Evolutionary conservation across 164 flowering plant species (phyloP).

Genomic region (Aristolochia fimbriata): DNA sequence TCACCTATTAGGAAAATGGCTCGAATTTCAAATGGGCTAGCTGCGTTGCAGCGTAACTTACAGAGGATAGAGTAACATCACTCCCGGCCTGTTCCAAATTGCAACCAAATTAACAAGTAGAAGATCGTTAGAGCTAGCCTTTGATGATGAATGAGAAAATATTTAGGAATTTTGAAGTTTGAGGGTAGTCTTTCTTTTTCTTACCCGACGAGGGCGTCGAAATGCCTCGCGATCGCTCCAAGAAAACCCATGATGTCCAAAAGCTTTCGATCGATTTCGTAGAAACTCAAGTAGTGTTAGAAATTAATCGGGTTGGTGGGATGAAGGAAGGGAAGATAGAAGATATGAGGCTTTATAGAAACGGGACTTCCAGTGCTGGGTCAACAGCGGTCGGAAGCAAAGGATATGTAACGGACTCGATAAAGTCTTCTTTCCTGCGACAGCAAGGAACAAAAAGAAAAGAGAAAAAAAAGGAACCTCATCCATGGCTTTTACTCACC

Average conservation of each 20-base stretch:
- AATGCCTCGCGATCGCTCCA: constrained; percentile 40
- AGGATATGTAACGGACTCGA: constrained; percentile 14
- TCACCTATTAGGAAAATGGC: too few species aligned
- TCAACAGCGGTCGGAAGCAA: constrained; percentile 8
- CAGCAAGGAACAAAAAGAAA: constrained; percentile 9
- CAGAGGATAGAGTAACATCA: constrained; percentile 84
- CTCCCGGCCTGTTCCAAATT: constrained; percentile 52
- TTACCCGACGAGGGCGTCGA: constrained; percentile 67
- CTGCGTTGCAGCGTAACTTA: constrained; percentile 32
- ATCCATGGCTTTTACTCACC: too few species aligned
- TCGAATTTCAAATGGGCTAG: too few species aligned
- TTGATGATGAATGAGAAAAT: too few species aligned
- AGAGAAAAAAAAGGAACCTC: background rate
- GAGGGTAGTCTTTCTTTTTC: background rate
- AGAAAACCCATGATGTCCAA: constrained; percentile 53
- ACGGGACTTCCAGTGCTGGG: background rate
- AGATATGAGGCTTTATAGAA: background rate
- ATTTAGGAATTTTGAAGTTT: too few species aligned
- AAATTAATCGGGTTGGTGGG: background rate
- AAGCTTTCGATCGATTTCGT: background rate
- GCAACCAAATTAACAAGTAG: constrained; percentile 1
- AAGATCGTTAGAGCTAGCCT: too few species aligned
- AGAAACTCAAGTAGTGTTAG: background rate
- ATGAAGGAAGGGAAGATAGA: background rate
- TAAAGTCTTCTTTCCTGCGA: constrained; percentile 21